Base-by-base conservation (phyloP, 2,329 filamentous ascomycete genomes). In the Gremmenia infestans region DNA sequence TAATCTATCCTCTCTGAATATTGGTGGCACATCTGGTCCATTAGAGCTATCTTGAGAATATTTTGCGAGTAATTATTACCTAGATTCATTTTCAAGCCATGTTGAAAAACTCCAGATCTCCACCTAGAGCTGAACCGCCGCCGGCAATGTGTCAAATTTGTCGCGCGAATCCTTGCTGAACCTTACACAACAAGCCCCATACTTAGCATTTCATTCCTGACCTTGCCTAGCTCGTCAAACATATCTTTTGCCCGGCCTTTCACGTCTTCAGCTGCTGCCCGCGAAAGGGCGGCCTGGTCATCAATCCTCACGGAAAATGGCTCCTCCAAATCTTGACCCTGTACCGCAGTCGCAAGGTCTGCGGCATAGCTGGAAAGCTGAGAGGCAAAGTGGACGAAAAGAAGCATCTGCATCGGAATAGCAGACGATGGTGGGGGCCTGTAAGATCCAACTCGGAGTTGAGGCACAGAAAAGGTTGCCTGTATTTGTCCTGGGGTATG, bases 371-470 rank as follows among this genome's bases (percentile, higher is more conserved):
- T 47, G 19, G 43, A 59, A n/a, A 65, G 45, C 28, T 61, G 57
- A 7, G 42, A 39, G 8, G 53, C 50, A n/a, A 63, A 58, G 14
- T 62, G 55, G 5, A 62, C 48, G n/a, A 65, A 54, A 19, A 61
- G 53, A 6, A 63, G 51, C 54, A 63, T 62, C 25, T 65, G 59
- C 59, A 64, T 64, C 19, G 57, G 57, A 1, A 60, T 25, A 5
- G 59, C 55, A 9, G 55, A 45, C 2, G 50, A 56, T 15, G 50
- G 50, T 9, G 64, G 56, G 14, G 65, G 60, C 7, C 15, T 23
- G 43, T 55, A 66, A 9, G 15, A 52, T 7, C 65, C 65, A 32
- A 67, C 63, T 22, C 49, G 52, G 7, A 66, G n/a, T 22, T 42
- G 25, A 14, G 60, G 61, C 8, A 39, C 39, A 4, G 28, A 7